These are phyloP conservation scores for Fibroporia radiculosa DNA, from an alignment of 768 basidiomycete genomes.

Conservation along the genomic window DNA sequence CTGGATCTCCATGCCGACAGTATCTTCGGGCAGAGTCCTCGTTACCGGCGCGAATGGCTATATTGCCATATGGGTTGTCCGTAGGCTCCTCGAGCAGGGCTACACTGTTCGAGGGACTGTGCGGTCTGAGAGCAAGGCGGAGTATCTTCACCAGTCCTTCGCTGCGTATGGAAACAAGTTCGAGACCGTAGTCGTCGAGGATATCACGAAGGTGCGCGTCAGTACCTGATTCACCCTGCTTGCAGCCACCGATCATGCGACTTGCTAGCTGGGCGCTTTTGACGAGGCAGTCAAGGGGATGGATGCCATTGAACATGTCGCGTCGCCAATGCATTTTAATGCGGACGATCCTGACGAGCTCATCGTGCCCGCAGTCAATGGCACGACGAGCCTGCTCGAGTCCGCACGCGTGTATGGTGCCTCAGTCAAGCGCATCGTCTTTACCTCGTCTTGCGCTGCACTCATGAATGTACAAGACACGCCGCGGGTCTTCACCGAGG, in stretches of 20 bases:
- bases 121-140: constrained; percentile 34
- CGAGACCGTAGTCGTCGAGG: constrained; percentile 37
- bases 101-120: constrained; percentile 37
- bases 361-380: constrained; percentile 63
- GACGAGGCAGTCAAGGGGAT: constrained; percentile 72
- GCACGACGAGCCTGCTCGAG: constrained; percentile 55
- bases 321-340: constrained; percentile 48
- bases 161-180: constrained; percentile 27
- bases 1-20: constrained; percentile 21
- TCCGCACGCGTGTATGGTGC: constrained; percentile 50
- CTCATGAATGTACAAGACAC: constrained; percentile 23
- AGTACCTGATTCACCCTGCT: neutral
- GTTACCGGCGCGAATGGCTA: constrained; percentile 22
- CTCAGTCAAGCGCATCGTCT: constrained; percentile 53
- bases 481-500: constrained; percentile 33
- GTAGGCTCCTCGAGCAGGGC: constrained; percentile 28
- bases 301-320: constrained; percentile 61
- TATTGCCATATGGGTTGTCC: constrained; percentile 24
- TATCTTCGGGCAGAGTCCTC: constrained; percentile 19
- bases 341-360: constrained; percentile 41
- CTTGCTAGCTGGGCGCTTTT: constrained; percentile 50
- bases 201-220: constrained; percentile 33
- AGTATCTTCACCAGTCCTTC: constrained; percentile 32
- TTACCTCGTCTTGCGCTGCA: constrained; percentile 49
- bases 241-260: neutral